phyloP scores from a whole-genome alignment of 805 yeast genomes.

The Candida ficus region DNA sequence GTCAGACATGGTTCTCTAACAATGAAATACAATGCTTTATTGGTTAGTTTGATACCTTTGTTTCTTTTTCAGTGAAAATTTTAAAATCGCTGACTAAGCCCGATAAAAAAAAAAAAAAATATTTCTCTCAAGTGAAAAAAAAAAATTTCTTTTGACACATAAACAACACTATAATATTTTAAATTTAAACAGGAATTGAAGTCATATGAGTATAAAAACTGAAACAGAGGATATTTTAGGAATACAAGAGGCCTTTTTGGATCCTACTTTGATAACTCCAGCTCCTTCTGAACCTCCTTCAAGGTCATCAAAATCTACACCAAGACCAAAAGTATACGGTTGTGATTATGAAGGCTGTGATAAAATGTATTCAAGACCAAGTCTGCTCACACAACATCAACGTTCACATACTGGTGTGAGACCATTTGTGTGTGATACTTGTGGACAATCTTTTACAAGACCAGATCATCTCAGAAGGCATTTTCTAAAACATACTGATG shows the following conservation, averaged over 20 bases:
- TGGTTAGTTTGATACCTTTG: too few relatives aligned
- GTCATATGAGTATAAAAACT: too few relatives aligned
- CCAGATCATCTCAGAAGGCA: slow-evolving; percentile 82
- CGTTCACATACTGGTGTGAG: slow-evolving; percentile 73
- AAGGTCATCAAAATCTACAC: slow-evolving; percentile 24
- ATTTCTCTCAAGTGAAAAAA: too few relatives aligned
- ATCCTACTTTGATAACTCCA: background rate
- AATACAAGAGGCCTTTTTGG: background rate
- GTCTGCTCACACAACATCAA: slow-evolving; percentile 76
- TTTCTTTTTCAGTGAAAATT: background rate
- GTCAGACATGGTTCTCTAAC: slow-evolving; percentile 46
- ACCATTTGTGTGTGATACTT: slow-evolving; percentile 65
- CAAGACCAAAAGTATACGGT: slow-evolving; percentile 53
- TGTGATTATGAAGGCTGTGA: slow-evolving; percentile 67
- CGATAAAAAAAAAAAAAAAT: background rate
- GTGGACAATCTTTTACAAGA: slow-evolving; percentile 63
- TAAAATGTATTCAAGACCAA: slow-evolving; percentile 77
- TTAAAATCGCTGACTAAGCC: background rate
- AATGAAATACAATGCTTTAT: too few relatives aligned
- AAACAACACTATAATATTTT: too few relatives aligned
- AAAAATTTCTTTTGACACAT: slow-evolving; percentile 1
- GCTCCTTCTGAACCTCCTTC: slow-evolving; percentile 4
- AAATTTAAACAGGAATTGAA: too few relatives aligned
- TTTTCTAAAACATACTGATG: slow-evolving; percentile 53
- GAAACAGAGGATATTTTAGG: background rate